Percentiles rank a stretch among this genome's conserved stretches.
phyloP scores from a whole-genome alignment of 2,329 filamentous ascomycete genomes.

The Fusarium dlaminii region DNA sequence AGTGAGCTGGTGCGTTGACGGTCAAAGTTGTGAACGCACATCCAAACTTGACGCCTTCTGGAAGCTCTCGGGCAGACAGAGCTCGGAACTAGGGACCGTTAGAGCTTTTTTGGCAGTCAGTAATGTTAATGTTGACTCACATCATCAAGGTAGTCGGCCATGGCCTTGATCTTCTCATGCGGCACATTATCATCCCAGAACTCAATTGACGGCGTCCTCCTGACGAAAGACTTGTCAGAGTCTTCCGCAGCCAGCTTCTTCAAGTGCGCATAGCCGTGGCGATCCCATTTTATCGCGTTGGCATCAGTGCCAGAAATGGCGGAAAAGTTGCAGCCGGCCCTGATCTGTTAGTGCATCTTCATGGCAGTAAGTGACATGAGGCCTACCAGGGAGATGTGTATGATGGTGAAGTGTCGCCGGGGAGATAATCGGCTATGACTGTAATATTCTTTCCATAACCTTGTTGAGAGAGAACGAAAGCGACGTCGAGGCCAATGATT shows the following conservation, averaged over 20 bases:
- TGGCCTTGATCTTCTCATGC: constrained; percentile 1
- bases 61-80: neutral
- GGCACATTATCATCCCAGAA: constrained; percentile 3
- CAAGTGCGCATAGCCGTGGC: neutral
- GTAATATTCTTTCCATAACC: neutral
- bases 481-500: constrained; percentile 1
- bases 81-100: neutral
- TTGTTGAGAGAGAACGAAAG: neutral
- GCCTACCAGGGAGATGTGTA: constrained; percentile 2
- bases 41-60: neutral
- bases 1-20: neutral
- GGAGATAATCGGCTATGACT: neutral
- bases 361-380: too few relatives aligned
- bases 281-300: constrained; percentile 6
- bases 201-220: neutral
- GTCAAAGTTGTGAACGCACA: neutral
- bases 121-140: neutral
- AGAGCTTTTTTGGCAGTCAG: accelerated
- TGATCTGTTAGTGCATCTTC: neutral
- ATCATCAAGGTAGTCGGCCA: neutral
- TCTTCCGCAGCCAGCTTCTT: neutral
- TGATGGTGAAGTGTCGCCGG: neutral
- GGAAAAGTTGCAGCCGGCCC: constrained; percentile 5
- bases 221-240: neutral
- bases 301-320: constrained; percentile 5